These are phyloP conservation scores for Xylariaceae sp. DNA, from an alignment of 2,329 filamentous ascomycete species.

Conservation along the genomic window DNA sequence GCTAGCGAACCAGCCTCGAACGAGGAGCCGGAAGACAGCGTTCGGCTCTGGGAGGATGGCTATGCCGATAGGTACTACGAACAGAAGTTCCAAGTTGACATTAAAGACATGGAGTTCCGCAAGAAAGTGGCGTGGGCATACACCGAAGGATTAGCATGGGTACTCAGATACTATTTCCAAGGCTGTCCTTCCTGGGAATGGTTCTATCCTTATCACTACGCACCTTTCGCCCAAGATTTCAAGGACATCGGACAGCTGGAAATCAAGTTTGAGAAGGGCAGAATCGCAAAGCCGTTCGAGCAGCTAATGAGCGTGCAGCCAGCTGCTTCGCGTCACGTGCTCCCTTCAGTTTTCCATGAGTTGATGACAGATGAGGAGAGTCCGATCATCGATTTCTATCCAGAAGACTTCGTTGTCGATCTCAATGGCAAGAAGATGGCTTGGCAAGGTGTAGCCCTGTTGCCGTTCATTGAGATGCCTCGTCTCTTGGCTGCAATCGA, in stretches of 20 bases:
- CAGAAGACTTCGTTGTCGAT: conserved; percentile 87
- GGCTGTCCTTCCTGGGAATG: conserved; percentile 98
- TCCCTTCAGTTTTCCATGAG: conserved; percentile 81
- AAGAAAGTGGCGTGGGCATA: conserved; percentile 87
- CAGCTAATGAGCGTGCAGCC: conserved; percentile 98
- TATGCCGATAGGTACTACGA: conserved; percentile 96
- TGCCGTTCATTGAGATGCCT: conserved; percentile 94
- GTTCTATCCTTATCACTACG: conserved; percentile 99
- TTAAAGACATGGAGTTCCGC: conserved; percentile 77
- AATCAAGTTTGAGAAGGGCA: conserved; percentile 76
- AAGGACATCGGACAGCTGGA: conserved; percentile 73
- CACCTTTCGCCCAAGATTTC: conserved; percentile 94
- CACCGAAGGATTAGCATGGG: conserved; percentile 91
- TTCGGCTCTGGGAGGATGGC: conserved; percentile 90
- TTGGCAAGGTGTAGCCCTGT: conserved; percentile 90
- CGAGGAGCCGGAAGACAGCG: conserved; percentile 68
- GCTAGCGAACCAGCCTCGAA: conserved; percentile 51
- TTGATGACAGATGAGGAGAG: conserved; percentile 86
- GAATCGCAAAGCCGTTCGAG: conserved; percentile 86
- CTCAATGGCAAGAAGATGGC: conserved; percentile 97
- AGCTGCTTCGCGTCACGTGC: conserved; percentile 83
- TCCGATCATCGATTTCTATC: conserved; percentile 96
- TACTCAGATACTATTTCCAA: conserved; percentile 94
- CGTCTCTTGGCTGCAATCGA: conserved; percentile 77
- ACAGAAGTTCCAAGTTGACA: conserved; percentile 85